A percentile compares a stretch with the other conserved stretches of the same genome.
Conservation (phyloP, 164 flowering plant species). For the Sedum album region DNA sequence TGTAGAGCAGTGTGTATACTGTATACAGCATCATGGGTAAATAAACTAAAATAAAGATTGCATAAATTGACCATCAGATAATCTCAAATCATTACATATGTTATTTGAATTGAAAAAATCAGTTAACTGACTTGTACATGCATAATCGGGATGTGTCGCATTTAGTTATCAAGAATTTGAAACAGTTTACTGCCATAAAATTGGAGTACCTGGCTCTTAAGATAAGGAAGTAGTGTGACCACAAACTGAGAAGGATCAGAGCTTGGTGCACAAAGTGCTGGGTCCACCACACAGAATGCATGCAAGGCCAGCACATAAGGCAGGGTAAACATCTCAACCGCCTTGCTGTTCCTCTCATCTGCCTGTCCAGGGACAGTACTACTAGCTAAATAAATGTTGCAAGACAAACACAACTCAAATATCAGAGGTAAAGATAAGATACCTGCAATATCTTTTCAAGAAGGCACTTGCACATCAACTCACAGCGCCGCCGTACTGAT, state of each 20-base stretch:
- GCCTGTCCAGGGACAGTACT: slow-evolving; percentile 36
- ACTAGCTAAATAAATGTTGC: neutral
- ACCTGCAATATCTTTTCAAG: slow-evolving; percentile 94
- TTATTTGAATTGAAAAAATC: neutral
- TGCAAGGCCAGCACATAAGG: slow-evolving; percentile 85
- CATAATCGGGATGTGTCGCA: too few relatives aligned
- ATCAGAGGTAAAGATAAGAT: neutral
- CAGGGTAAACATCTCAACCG: slow-evolving; percentile 59
- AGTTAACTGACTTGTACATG: neutral
- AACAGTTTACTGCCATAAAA: neutral
- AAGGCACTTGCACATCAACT: slow-evolving; percentile 92
- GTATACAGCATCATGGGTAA: neutral
- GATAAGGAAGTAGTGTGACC: slow-evolving; percentile 89
- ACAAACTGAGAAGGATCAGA: slow-evolving; percentile 94
- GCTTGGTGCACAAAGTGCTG: slow-evolving; percentile 83
- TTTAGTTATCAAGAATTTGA: neutral
- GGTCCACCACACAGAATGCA: slow-evolving; percentile 91
- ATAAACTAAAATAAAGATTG: neutral
- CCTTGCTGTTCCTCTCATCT: slow-evolving; percentile 56
- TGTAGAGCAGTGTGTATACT: neutral
- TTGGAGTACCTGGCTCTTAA: slow-evolving; percentile 72
- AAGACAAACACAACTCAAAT: neutral
- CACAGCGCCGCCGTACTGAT: slow-evolving; percentile 85
- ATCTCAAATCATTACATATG: neutral
- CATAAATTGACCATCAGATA: neutral